A percentile compares a stretch with the other conserved stretches of the same genome.
These are phyloP conservation scores for Fusarium floridanum DNA, from an alignment of 2,329 filamentous ascomycete species.

Conservation along the genomic window DNA sequence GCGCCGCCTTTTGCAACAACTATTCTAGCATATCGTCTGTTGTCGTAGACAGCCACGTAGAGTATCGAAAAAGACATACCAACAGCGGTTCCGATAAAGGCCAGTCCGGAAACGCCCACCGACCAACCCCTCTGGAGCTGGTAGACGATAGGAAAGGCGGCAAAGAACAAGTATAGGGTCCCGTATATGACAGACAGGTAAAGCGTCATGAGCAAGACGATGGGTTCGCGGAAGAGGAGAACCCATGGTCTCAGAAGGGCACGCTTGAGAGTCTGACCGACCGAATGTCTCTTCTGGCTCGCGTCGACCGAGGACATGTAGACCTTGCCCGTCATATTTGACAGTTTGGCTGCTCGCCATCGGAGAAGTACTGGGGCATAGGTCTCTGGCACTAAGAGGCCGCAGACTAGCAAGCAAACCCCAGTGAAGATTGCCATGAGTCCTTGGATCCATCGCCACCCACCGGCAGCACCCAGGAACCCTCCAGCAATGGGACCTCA, in stretches of 20 bases:
- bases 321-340: conserved; percentile 33
- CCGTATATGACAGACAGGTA: conserved; percentile 86
- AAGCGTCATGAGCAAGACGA: conserved; percentile 81
- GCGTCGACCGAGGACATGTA: conserved; percentile 23
- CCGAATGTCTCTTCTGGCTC: conserved; percentile 9
- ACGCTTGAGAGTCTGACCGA: conserved; percentile 68
- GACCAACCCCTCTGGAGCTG: conserved; percentile 54
- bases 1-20: conserved; percentile 21
- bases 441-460: conserved; percentile 87
- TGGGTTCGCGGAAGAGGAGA: conserved; percentile 81
- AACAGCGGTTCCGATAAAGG: conserved; percentile 38
- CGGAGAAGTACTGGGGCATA: conserved; percentile 81
- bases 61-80: conserved; percentile 29
- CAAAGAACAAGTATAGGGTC: conserved; percentile 78
- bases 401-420: conserved; percentile 76
- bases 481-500: conserved; percentile 68
- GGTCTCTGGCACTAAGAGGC: conserved; percentile 86
- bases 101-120: conserved; percentile 33
- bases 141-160: conserved; percentile 76
- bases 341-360: conserved; percentile 32
- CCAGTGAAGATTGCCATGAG: conserved; percentile 78
- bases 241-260: conserved; percentile 76
- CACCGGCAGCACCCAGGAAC: conserved; percentile 74
- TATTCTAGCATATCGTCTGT: conserved; percentile 26
- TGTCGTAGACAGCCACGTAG: conserved; percentile 32